These are phyloP conservation scores for Bothriochloa decipiens DNA, from an alignment of 176 grass and related monocot species.

Conservation along the genomic window DNA sequence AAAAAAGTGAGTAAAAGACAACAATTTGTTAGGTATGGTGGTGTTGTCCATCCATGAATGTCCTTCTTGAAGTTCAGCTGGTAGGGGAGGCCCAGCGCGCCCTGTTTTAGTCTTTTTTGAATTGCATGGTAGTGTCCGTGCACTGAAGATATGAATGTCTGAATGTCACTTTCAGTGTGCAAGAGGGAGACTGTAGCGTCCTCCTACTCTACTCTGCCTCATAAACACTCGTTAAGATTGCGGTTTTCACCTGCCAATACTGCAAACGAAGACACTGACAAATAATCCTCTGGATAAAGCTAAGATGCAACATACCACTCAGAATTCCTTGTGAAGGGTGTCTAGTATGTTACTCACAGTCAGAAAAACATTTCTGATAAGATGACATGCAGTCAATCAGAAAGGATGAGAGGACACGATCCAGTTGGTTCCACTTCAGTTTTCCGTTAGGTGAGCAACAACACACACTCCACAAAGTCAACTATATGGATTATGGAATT, in stretches of 20 bases:
- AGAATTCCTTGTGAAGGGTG: background rate
- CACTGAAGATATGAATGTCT: background rate
- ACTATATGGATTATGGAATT: background rate
- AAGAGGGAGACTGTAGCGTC: background rate
- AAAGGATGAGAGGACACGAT: background rate
- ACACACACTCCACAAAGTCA: background rate
- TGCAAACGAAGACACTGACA: too few species aligned
- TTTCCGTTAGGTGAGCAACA: constrained; percentile 21
- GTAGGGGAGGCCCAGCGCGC: background rate
- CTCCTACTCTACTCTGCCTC: background rate
- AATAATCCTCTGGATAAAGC: too few species aligned
- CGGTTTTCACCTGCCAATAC: background rate
- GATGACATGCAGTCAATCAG: background rate
- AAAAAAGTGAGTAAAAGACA: background rate
- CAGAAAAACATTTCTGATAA: constrained; percentile 1
- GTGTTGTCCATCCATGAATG: background rate
- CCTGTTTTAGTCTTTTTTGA: background rate
- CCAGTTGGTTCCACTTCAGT: background rate
- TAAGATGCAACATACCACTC: background rate
- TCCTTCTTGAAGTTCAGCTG: too few species aligned
- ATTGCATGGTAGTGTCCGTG: background rate
- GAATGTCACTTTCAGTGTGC: background rate
- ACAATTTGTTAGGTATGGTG: background rate
- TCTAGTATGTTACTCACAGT: background rate
- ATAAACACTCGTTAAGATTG: background rate